Evolutionary conservation across 1,139 yeast genomes (phyloP).

Genomic region (Zygosaccharomyces pseudobailii): DNA sequence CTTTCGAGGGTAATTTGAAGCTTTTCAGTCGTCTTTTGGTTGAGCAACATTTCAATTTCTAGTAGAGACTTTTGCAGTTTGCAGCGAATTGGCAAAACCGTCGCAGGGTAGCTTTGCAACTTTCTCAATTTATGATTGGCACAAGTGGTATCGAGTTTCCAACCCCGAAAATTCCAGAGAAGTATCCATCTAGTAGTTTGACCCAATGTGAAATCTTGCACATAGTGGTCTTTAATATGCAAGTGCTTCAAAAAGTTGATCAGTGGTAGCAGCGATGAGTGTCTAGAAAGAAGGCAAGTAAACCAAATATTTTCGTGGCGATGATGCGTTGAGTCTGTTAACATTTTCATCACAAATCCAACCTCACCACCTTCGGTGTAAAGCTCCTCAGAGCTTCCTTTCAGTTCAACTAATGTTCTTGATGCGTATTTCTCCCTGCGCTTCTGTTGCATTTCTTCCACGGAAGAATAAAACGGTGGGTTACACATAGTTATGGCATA

Average conservation of each 20-base stretch:
- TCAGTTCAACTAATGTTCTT: constrained; percentile 10
- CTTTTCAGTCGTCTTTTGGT: not conserved
- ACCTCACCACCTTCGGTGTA: constrained; percentile 33
- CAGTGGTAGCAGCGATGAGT: constrained; percentile 16
- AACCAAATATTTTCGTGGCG: constrained; percentile 22
- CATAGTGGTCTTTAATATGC: constrained; percentile 18
- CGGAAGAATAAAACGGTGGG: constrained; percentile 33
- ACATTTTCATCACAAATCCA: constrained; percentile 24
- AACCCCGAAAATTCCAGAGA: constrained; percentile 32
- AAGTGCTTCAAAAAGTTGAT: constrained; percentile 9
- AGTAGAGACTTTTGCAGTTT: not conserved
- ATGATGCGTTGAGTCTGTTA: constrained; percentile 20
- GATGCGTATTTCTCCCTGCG: constrained; percentile 2
- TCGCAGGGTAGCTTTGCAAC: not conserved
- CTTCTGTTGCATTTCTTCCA: constrained; percentile 18
- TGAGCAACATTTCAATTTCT: not conserved
- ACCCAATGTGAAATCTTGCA: constrained; percentile 25
- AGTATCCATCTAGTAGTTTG: constrained; percentile 36
- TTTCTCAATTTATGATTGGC: not conserved
- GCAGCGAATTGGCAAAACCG: not conserved
- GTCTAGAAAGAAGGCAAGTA: constrained; percentile 30
- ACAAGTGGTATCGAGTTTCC: not conserved
- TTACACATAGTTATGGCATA: constrained; percentile 24
- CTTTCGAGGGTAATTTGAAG: not conserved
- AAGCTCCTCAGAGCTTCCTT: constrained; percentile 23